phyloP scores from a whole-genome alignment of 495 filamentous ascomycete species.

The Annulohypoxylon bovei region DNA sequence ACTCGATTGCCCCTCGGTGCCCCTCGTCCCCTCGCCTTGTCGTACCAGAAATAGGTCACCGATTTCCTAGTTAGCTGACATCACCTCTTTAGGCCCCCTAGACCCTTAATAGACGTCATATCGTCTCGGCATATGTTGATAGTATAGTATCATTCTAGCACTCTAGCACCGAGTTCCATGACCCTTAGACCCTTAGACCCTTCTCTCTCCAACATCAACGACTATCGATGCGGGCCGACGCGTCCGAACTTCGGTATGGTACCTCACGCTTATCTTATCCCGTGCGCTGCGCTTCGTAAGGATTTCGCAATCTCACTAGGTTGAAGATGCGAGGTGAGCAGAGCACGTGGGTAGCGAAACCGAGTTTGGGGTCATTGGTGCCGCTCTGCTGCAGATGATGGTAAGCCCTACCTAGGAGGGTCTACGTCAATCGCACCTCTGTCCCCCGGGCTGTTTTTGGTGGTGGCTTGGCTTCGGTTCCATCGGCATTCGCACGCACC shows the following conservation, averaged over 20 bases:
- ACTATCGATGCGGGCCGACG: constrained; percentile 35
- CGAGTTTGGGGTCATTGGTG: constrained; percentile 40
- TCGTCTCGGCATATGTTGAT: constrained; percentile 33
- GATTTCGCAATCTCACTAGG: constrained; percentile 70
- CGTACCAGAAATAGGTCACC: constrained; percentile 49
- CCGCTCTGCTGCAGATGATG: constrained; percentile 32
- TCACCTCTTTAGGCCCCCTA: constrained; percentile 3
- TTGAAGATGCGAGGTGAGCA: constrained; percentile 75
- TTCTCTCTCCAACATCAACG: neutral
- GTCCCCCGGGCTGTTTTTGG: constrained; percentile 15
- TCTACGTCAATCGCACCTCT: constrained; percentile 38
- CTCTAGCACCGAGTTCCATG: too few relatives aligned
- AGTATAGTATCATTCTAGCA: neutral
- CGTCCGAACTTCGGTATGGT: constrained; percentile 42
- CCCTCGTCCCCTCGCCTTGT: constrained; percentile 19
- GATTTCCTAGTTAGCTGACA: constrained; percentile 45
- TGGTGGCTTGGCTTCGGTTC: constrained; percentile 38
- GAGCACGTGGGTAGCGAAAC: constrained; percentile 54
- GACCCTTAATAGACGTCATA: constrained; percentile 7
- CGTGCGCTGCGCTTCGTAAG: constrained; percentile 30
- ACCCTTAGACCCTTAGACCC: neutral
- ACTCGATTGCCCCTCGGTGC: constrained; percentile 4
- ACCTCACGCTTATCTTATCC: constrained; percentile 40
- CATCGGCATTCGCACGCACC: constrained; percentile 37
- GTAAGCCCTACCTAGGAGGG: constrained; percentile 40